A percentile compares a stretch with the other conserved stretches of the same genome.
Evolutionary conservation across 441 rosid genomes (phyloP).

Genomic region (Metrosideros polymorpha): DNA sequence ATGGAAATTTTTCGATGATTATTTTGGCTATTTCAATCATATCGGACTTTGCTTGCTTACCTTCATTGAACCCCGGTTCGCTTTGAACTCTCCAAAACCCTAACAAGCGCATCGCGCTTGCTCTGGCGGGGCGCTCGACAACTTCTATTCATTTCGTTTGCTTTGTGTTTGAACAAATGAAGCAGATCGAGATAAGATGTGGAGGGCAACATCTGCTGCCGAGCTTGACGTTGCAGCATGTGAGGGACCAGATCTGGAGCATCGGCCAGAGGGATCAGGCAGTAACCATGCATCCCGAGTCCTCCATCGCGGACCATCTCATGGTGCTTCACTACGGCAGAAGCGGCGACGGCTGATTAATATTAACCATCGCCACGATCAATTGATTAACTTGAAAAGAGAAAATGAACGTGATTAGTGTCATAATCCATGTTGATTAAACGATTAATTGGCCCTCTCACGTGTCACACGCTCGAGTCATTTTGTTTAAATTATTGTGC

Average conservation of each 20-base stretch:
- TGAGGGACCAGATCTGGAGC: neutral
- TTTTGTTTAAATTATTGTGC: neutral
- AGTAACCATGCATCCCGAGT: neutral
- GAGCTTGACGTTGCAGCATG: neutral
- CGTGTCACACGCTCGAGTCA: neutral
- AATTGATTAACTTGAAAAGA: neutral
- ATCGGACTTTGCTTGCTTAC: neutral
- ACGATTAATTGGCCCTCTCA: neutral
- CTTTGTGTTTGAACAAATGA: neutral
- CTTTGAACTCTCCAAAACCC: neutral
- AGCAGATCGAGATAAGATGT: neutral
- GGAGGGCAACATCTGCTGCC: neutral
- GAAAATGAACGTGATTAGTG: neutral
- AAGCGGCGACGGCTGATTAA: neutral
- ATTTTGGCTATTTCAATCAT: neutral
- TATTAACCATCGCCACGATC: neutral
- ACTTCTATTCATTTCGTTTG: neutral
- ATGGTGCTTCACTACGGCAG: neutral
- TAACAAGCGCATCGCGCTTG: neutral
- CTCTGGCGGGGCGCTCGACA: too few species aligned
- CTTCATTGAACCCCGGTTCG: neutral
- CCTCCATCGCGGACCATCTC: neutral
- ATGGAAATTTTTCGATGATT: neutral
- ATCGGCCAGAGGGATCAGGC: neutral
- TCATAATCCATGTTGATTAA: neutral